Conservation (phyloP, 2,329 filamentous ascomycete species). For the Penicillium sp. region DNA sequence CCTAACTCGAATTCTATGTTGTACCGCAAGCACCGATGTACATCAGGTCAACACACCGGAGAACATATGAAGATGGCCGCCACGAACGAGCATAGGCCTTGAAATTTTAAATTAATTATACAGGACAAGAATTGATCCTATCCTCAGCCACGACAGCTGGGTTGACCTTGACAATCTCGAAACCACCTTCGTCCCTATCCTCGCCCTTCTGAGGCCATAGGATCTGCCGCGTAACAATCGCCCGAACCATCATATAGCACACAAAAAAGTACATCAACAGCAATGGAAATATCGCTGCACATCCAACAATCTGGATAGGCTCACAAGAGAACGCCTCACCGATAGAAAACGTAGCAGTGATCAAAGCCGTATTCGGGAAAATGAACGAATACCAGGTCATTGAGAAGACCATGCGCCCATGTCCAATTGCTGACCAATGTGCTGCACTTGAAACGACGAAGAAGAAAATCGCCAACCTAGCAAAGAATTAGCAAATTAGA, state of each 20-base stretch:
- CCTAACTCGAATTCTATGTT: no score
- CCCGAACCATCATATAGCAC: conserved; percentile 67
- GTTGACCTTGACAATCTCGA: conserved; percentile 41
- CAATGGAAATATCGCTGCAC: conserved; percentile 64
- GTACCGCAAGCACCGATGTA: no score
- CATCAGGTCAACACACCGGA: no score
- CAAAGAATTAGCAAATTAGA: conserved; percentile 11
- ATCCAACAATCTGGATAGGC: conserved; percentile 66
- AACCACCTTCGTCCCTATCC: conserved; percentile 62
- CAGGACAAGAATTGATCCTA: background rate
- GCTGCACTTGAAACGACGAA: conserved; percentile 77
- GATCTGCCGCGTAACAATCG: conserved; percentile 66
- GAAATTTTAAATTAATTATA: background rate
- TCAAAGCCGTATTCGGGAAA: conserved; percentile 75
- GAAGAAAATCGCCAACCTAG: conserved; percentile 73
- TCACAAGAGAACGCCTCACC: conserved; percentile 60
- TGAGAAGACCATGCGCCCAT: conserved; percentile 67
- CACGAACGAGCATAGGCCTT: no score
- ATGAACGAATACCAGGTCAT: conserved; percentile 87
- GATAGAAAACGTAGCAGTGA: conserved; percentile 70
- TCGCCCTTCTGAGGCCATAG: conserved; percentile 73
- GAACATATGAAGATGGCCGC: no score
- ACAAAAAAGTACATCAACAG: conserved; percentile 68
- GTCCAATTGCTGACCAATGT: conserved; percentile 64
- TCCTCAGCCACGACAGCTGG: conserved; percentile 22